Evolutionary conservation across 306 rosid genomes (phyloP).

Genomic region (Cucurbita maxima): DNA sequence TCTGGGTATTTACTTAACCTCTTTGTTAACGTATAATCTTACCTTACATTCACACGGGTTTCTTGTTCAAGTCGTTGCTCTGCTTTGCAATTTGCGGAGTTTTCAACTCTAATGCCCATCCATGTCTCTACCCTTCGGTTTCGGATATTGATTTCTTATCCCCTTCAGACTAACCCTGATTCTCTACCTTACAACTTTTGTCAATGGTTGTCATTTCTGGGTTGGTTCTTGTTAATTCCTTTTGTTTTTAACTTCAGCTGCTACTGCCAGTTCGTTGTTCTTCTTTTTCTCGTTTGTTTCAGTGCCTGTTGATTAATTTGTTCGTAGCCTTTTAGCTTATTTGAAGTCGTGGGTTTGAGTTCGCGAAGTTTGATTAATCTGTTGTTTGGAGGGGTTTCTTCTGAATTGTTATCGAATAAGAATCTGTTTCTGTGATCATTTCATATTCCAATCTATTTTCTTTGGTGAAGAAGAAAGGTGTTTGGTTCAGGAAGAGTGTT

Average conservation of each 20-base stretch:
- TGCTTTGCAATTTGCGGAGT: background rate
- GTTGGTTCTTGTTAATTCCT: background rate
- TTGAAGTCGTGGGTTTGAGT: background rate
- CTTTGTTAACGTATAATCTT: background rate
- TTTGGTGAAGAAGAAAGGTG: no score
- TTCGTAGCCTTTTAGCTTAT: background rate
- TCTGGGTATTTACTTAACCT: background rate
- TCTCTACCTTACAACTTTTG: background rate
- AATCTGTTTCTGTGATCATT: no score
- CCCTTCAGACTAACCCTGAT: background rate
- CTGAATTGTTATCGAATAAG: no score
- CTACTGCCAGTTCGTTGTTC: background rate
- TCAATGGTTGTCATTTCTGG: background rate
- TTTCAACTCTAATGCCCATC: no score
- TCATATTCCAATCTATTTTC: no score
- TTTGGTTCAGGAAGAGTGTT: background rate
- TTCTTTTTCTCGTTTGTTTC: background rate
- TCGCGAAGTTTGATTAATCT: background rate
- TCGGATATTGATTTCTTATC: no score
- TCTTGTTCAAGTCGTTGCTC: background rate
- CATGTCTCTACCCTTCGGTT: no score
- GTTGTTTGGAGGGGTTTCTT: background rate
- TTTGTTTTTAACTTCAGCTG: background rate
- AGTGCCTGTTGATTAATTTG: background rate
- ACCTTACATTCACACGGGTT: background rate